Conservation (phyloP, 2,329 filamentous ascomycete species). For the Fonsecaea nubica region DNA sequence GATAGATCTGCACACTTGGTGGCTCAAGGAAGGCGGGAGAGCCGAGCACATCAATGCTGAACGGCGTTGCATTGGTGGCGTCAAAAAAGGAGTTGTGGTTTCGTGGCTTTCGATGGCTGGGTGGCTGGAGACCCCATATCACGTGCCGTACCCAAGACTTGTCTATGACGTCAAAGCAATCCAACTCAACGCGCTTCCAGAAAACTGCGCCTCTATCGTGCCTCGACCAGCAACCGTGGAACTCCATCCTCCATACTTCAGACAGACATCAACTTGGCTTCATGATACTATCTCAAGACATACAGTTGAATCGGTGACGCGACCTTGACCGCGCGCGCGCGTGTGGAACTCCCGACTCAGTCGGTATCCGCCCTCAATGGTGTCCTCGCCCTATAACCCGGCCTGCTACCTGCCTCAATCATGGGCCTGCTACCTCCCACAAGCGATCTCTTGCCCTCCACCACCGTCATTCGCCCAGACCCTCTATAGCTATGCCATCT, state of each 20-base stretch:
- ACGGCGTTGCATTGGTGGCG: not conserved
- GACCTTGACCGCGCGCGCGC: not conserved
- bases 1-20: not conserved
- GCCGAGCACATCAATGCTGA: not conserved
- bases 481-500: slow-evolving; percentile 37
- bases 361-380: slow-evolving; percentile 1
- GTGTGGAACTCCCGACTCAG: not conserved
- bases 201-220: not conserved
- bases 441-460: slow-evolving; percentile 38
- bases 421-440: slow-evolving; percentile 35
- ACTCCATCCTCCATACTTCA: not conserved
- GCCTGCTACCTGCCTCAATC: slow-evolving; percentile 39
- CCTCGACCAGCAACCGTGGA: not conserved
- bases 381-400: slow-evolving; percentile 36
- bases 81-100: not conserved
- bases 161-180: not conserved
- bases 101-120: not conserved
- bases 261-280: not conserved
- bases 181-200: not conserved
- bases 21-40: not conserved
- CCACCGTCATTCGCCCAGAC: slow-evolving; percentile 35
- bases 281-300: not conserved
- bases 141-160: not conserved
- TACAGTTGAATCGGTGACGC: not conserved
- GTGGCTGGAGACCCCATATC: not conserved